phyloP scores from a whole-genome alignment of 2,329 filamentous ascomycete species.

The Blastomyces gilchristii region DNA sequence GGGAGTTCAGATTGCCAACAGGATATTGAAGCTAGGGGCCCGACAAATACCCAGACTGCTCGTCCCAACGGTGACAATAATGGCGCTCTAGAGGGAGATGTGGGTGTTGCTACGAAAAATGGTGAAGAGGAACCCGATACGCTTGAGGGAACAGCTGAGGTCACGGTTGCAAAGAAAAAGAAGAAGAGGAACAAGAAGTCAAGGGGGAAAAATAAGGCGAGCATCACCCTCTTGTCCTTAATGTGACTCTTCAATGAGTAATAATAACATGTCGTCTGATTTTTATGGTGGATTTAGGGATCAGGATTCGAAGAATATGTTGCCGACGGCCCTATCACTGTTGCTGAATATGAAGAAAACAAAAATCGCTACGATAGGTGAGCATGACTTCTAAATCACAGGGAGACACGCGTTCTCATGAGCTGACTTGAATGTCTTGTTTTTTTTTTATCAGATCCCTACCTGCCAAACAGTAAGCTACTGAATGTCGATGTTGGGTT shows the following conservation, averaged over 20 bases:
- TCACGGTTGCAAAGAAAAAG: constrained; percentile 18
- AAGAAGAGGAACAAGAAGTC: constrained; percentile 30
- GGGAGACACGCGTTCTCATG: neutral
- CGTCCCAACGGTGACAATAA: neutral
- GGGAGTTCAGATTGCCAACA: neutral
- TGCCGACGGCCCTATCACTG: constrained; percentile 68
- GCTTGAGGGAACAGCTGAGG: neutral
- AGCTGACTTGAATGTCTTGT: neutral
- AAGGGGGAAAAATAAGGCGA: constrained; percentile 22
- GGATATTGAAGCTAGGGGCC: neutral
- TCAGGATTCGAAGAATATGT: constrained; percentile 74
- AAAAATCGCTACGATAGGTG: constrained; percentile 57
- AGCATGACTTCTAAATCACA: constrained; percentile 23
- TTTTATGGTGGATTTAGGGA: constrained; percentile 25
- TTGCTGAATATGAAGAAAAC: constrained; percentile 57
- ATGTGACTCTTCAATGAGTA: neutral
- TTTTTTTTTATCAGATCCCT: constrained; percentile 31
- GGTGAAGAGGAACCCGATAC: constrained; percentile 3
- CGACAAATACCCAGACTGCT: neutral
- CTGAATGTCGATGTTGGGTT: neutral
- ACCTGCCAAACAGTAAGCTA: constrained; percentile 48
- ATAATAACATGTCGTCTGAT: neutral
- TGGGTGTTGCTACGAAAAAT: neutral
- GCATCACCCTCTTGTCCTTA: neutral
- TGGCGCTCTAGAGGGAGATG: neutral